phyloP scores from a whole-genome alignment of 768 basidiomycete genomes.

The Candolleomyces eurysporus region DNA sequence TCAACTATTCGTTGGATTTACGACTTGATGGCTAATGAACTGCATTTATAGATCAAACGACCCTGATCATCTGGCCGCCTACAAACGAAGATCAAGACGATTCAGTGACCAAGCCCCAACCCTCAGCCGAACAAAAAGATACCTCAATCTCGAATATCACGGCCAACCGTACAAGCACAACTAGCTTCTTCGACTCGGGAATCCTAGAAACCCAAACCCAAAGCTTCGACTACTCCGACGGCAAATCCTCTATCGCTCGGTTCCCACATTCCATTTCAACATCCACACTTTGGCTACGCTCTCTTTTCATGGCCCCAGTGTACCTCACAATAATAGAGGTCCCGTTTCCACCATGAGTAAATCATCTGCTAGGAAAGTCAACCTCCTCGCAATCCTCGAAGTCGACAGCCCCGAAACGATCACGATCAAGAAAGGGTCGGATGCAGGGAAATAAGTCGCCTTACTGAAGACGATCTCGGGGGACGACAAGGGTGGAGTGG shows the following conservation, averaged over 20 bases:
- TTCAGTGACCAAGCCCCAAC: no score
- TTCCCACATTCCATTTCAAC: constrained; percentile 75
- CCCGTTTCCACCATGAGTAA: no score
- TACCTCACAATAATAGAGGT: no score
- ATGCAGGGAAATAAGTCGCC: constrained; percentile 68
- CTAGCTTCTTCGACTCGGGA: constrained; percentile 5
- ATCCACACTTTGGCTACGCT: constrained; percentile 49
- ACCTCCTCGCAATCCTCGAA: constrained; percentile 67
- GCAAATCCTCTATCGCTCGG: constrained; percentile 60
- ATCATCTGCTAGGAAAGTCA: constrained; percentile 25
- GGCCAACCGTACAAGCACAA: not conserved
- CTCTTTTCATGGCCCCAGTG: no score
- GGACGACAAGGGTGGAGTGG: constrained; percentile 66
- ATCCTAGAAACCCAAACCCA: constrained; percentile 23
- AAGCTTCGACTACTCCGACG: constrained; percentile 58
- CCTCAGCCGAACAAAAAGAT: not conserved
- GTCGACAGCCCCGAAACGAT: constrained; percentile 75
- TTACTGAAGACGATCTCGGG: constrained; percentile 71
- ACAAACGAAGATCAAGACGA: constrained; percentile 3
- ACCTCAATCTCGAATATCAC: not conserved
- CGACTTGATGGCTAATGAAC: constrained; percentile 10
- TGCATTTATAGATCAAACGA: constrained; percentile 39
- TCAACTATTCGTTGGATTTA: not conserved
- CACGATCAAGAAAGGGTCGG: constrained; percentile 61
- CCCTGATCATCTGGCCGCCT: constrained; percentile 58